Conservation (phyloP, 1,139 yeast species). For the Meyerozyma carpophila region DNA sequence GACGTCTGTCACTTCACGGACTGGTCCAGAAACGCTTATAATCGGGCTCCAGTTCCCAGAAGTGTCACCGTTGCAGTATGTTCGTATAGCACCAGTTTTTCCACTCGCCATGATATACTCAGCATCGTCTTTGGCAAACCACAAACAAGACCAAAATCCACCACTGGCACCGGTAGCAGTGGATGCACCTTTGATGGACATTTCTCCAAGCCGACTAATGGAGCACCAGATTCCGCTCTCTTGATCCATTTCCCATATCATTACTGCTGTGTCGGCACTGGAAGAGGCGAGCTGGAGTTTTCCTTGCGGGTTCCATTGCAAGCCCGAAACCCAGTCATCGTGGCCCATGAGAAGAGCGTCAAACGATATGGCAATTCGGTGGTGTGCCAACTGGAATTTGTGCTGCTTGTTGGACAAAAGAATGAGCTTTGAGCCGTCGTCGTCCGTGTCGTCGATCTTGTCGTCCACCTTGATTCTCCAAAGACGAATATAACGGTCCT, state of each 20-base stretch:
- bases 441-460: slow-evolving; percentile 51
- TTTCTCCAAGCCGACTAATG: slow-evolving; percentile 75
- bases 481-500: slow-evolving; percentile 81
- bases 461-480: slow-evolving; percentile 71
- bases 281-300: slow-evolving; percentile 68
- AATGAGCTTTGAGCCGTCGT: slow-evolving; percentile 48
- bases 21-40: slow-evolving; percentile 72
- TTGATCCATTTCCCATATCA: slow-evolving; percentile 92
- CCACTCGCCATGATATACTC: slow-evolving; percentile 74
- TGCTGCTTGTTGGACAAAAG: slow-evolving; percentile 64
- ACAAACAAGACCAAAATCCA: slow-evolving; percentile 88
- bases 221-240: slow-evolving; percentile 91
- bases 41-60: slow-evolving; percentile 16
- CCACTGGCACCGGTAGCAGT: slow-evolving; percentile 98
- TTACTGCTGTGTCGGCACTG: slow-evolving; percentile 89
- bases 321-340: slow-evolving; percentile 93
- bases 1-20: slow-evolving; percentile 68
- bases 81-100: slow-evolving; percentile 88
- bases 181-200: slow-evolving; percentile 92
- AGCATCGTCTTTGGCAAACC: slow-evolving; percentile 49
- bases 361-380: slow-evolving; percentile 58
- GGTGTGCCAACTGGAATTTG: slow-evolving; percentile 37
- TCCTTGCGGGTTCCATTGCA: slow-evolving; percentile 69
- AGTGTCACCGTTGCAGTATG: slow-evolving; percentile 47
- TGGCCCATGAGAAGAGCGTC: slow-evolving; percentile 97